These are phyloP conservation scores for Cladophialophora yegresii DNA, from an alignment of 2,329 filamentous ascomycete species.

Conservation along the genomic window DNA sequence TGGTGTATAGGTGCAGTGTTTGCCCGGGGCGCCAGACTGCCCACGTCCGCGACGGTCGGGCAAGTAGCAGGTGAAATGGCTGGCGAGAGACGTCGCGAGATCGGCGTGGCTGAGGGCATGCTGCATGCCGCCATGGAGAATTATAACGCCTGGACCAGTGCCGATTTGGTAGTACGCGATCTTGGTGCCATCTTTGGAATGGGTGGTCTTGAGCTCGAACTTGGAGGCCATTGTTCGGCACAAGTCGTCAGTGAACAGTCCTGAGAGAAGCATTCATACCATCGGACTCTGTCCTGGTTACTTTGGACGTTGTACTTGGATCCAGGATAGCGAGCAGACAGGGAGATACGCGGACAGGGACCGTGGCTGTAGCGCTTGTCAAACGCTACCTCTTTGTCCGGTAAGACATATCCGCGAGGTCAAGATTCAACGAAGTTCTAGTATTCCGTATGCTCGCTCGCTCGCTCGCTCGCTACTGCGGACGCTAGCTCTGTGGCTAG, in stretches of 20 bases:
- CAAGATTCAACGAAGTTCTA: too few species aligned
- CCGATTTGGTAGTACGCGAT: conserved; percentile 24
- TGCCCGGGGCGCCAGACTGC: conserved; percentile 15
- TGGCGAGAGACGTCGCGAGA: conserved; percentile 15
- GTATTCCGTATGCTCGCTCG: not conserved
- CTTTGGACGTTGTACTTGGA: not conserved
- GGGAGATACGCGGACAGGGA: not conserved
- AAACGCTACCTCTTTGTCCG: not conserved
- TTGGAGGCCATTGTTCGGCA: not conserved
- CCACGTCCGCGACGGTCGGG: conserved; percentile 24
- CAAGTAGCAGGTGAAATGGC: conserved; percentile 22
- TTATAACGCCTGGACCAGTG: conserved; percentile 16
- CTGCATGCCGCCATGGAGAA: conserved; percentile 25
- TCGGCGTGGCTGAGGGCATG: conserved; percentile 23
- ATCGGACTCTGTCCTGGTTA: not conserved
- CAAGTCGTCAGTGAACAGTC: not conserved
- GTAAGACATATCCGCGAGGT: not conserved
- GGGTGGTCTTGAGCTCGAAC: conserved; percentile 9
- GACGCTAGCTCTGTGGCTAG: not conserved
- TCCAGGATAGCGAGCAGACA: not conserved
- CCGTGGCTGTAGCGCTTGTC: not conserved
- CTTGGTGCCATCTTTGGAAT: conserved; percentile 24
- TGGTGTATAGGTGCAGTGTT: conserved; percentile 5
- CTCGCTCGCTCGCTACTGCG: not conserved
- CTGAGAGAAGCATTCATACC: not conserved